phyloP scores from a whole-genome alignment of 1,284 basidiomycete genomes.

The Laetiporus sulphureus region DNA sequence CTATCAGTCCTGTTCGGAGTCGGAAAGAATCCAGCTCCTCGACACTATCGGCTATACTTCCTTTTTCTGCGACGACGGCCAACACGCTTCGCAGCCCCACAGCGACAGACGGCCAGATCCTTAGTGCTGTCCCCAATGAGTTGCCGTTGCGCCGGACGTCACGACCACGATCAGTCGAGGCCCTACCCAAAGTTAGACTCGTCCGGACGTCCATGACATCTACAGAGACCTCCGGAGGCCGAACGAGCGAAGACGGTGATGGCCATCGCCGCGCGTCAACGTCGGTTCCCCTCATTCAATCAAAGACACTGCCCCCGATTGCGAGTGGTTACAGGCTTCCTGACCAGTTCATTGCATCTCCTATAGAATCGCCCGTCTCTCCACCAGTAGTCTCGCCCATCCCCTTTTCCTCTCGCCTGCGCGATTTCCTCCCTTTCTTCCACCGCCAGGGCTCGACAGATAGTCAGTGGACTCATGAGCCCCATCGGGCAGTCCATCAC shows the following conservation, averaged over 20 bases:
- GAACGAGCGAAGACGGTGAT: background rate
- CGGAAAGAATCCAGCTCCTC: slow-evolving; percentile 19
- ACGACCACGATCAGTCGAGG: background rate
- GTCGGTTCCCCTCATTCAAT: slow-evolving; percentile 5
- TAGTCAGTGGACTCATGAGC: slow-evolving; percentile 10
- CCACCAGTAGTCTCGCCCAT: slow-evolving; percentile 22
- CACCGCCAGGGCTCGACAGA: slow-evolving; percentile 22
- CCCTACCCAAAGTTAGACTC: slow-evolving; percentile 6
- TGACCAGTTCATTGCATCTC: background rate
- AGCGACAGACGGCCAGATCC: no score
- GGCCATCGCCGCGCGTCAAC: background rate
- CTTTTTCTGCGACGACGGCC: no score
- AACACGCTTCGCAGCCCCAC: no score
- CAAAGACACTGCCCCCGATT: slow-evolving; percentile 6
- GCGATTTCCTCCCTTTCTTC: slow-evolving; percentile 47
- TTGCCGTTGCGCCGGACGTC: no score
- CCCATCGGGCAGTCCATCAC: slow-evolving; percentile 15
- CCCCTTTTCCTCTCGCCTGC: slow-evolving; percentile 42
- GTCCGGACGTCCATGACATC: slow-evolving; percentile 13
- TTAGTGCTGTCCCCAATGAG: no score
- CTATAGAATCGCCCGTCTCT: slow-evolving; percentile 4
- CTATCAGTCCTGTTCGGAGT: slow-evolving; percentile 41
- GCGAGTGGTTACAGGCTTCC: background rate
- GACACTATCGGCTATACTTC: background rate
- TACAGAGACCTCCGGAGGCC: slow-evolving; percentile 3